These are phyloP conservation scores for Neoscytalidium dimidiatum DNA, from an alignment of 2,329 filamentous ascomycete species.

Conservation along the genomic window DNA sequence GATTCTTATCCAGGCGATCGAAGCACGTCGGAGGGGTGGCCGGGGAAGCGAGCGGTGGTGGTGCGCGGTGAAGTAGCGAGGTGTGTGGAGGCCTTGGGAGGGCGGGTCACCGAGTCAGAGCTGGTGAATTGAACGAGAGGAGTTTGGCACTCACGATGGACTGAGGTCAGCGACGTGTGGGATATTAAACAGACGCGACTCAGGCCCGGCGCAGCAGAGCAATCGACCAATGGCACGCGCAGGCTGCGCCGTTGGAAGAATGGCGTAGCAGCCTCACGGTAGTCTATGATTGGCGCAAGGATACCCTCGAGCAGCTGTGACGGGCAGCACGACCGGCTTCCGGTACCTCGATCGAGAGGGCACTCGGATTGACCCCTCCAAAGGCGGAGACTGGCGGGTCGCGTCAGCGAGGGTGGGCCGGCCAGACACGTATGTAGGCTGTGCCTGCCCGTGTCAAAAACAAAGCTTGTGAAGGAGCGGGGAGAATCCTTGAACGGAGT, in stretches of 20 bases:
- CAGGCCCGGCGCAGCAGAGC: constrained; percentile 35
- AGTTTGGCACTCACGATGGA: constrained; percentile 30
- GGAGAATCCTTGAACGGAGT: constrained; percentile 32
- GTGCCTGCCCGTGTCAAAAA: constrained; percentile 27
- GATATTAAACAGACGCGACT: constrained; percentile 35
- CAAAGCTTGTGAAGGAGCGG: constrained; percentile 35
- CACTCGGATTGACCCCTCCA: constrained; percentile 36
- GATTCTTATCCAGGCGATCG: constrained; percentile 14
- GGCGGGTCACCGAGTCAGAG: constrained; percentile 21
- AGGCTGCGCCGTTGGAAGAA: constrained; percentile 29
- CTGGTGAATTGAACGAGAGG: constrained; percentile 22
- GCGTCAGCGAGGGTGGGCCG: constrained; percentile 29
- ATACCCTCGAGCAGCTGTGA: constrained; percentile 39
- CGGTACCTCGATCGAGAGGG: constrained; percentile 25
- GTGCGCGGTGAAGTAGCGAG: constrained; percentile 10
- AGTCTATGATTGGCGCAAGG: constrained; percentile 33
- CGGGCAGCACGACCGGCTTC: constrained; percentile 31
- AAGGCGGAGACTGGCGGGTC: constrained; percentile 34
- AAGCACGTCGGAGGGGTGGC: constrained; percentile 15
- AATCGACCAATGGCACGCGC: constrained; percentile 33
- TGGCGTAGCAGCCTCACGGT: constrained; percentile 39
- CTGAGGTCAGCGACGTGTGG: constrained; percentile 31
- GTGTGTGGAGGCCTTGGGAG: constrained; percentile 13
- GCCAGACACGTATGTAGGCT: constrained; percentile 32
- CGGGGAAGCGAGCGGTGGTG: constrained; percentile 18